Conservation (phyloP, 305 asterid species). For the Fraxinus velutina region DNA sequence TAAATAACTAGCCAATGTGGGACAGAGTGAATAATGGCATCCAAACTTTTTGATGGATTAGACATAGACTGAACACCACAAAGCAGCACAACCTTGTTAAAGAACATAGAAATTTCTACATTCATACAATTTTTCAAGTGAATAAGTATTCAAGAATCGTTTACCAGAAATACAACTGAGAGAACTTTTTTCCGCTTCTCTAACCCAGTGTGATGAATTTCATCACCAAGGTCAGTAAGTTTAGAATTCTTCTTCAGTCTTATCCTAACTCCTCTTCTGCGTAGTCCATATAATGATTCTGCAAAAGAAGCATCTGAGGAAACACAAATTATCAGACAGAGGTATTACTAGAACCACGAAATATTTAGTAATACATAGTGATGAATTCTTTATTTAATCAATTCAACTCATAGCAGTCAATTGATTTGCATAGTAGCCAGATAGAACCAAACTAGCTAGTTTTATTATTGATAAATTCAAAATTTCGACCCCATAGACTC, state of each 20-base stretch:
- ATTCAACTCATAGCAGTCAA: not conserved
- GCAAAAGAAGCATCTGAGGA: constrained; percentile 83
- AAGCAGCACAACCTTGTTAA: constrained; percentile 1
- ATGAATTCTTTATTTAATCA: not conserved
- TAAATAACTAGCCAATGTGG: not conserved
- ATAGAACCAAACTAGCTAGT: not conserved
- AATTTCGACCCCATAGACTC: not conserved
- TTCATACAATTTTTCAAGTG: constrained; percentile 3
- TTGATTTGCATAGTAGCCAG: not conserved
- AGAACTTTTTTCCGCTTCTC: constrained; percentile 75
- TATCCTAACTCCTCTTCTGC: constrained; percentile 69
- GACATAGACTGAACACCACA: not conserved
- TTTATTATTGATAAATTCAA: not conserved
- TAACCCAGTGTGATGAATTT: constrained; percentile 55
- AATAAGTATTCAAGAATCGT: constrained; percentile 4
- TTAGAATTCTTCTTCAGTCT: constrained; percentile 39
- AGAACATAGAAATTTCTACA: constrained; percentile 8
- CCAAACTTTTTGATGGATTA: not conserved
- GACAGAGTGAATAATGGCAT: not conserved
- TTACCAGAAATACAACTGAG: constrained; percentile 80
- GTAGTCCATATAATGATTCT: constrained; percentile 78
- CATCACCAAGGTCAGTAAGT: constrained; percentile 36
- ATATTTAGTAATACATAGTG: not conserved
- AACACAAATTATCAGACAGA: constrained; percentile 20
- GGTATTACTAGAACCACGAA: constrained; percentile 5